Percentiles rank a stretch among this genome's conserved stretches.
Conservation (phyloP, 345 rosid genomes). For the Populus deltoides region DNA sequence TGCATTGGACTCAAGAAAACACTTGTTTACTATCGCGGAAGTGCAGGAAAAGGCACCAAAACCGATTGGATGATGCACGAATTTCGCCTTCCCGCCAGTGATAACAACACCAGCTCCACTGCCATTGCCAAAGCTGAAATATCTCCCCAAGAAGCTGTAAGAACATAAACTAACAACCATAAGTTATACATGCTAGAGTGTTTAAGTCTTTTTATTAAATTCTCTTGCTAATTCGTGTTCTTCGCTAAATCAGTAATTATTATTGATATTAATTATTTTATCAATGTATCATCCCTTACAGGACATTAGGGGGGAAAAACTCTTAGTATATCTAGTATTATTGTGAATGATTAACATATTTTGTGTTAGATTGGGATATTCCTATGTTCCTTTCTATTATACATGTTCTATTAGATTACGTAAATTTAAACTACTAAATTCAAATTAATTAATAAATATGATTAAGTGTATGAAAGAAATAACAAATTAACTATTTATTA, state of each 20-base stretch:
- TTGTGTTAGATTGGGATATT: no score
- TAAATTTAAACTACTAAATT: no score
- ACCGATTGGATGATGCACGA: slow-evolving; percentile 99
- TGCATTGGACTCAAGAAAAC: slow-evolving; percentile 87
- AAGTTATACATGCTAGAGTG: background rate
- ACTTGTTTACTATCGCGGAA: slow-evolving; percentile 80
- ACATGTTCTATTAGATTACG: no score
- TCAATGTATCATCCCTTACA: background rate
- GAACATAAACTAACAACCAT: slow-evolving; percentile 12
- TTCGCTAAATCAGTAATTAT: no score
- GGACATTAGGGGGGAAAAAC: background rate
- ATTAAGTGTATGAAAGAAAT: no score
- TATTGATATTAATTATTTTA: no score
- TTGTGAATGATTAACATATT: no score
- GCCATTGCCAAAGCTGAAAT: slow-evolving; percentile 20
- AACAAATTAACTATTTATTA: no score
- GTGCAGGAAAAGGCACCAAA: slow-evolving; percentile 91
- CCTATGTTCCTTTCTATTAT: no score
- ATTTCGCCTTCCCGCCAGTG: slow-evolving; percentile 68
- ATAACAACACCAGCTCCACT: slow-evolving; percentile 17
- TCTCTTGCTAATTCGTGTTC: background rate
- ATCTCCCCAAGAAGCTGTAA: slow-evolving; percentile 60
- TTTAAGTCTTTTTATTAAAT: background rate
- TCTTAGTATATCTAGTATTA: background rate
- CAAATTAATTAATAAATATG: no score